phyloP scores from a whole-genome alignment of 2,329 filamentous ascomycete genomes.

The Colletotrichum cuscutae region DNA sequence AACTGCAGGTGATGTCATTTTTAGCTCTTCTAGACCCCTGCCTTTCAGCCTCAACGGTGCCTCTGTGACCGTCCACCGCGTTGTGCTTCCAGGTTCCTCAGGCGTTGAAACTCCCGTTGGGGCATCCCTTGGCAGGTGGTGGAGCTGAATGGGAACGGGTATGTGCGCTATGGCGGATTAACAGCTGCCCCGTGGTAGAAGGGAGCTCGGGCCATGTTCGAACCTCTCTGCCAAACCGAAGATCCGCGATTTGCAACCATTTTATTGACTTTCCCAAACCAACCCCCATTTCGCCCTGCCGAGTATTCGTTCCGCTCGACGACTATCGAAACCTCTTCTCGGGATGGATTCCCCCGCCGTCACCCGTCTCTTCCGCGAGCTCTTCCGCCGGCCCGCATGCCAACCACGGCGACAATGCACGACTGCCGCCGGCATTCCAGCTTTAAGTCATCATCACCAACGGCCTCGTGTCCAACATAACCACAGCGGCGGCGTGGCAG shows the following conservation, averaged over 20 bases:
- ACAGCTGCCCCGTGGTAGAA: constrained; percentile 28
- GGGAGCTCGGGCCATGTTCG: constrained; percentile 41
- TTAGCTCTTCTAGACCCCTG: constrained; percentile 19
- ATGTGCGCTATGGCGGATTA: constrained; percentile 28
- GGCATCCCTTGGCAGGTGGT: neutral
- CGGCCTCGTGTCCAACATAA: constrained; percentile 3
- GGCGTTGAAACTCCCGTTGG: neutral
- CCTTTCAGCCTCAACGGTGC: constrained; percentile 20
- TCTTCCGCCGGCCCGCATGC: constrained; percentile 81
- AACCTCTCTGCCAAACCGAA: constrained; percentile 16
- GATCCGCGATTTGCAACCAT: constrained; percentile 25
- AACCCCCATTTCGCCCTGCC: constrained; percentile 29
- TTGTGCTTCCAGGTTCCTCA: neutral
- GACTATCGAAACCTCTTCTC: neutral
- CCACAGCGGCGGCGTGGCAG: constrained; percentile 21
- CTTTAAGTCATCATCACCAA: constrained; percentile 4
- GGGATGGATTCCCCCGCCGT: constrained; percentile 85
- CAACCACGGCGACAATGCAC: constrained; percentile 56
- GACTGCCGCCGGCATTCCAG: constrained; percentile 41
- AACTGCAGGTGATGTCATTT: constrained; percentile 27
- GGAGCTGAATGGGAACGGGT: neutral
- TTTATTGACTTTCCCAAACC: constrained; percentile 12
- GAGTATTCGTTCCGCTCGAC: constrained; percentile 21
- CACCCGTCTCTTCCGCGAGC: constrained; percentile 82
- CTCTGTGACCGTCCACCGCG: neutral